Percentiles rank a stretch among this genome's conserved stretches.
phyloP scores from a whole-genome alignment of 1,284 basidiomycete genomes.

The Gomphus bonarii region DNA sequence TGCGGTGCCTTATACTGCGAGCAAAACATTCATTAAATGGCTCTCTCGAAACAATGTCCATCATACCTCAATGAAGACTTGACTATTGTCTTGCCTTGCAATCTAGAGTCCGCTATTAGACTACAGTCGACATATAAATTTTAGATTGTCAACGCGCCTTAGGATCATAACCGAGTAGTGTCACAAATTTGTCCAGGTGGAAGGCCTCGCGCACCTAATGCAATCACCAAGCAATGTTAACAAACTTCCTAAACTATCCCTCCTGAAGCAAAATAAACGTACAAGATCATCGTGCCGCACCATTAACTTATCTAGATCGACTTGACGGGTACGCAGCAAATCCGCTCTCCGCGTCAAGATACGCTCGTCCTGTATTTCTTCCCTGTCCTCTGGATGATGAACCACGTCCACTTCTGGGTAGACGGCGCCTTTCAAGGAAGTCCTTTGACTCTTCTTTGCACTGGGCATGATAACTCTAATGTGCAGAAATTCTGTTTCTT shows the following conservation, averaged over 20 bases:
- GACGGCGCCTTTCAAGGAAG: background rate
- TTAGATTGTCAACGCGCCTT: conserved; percentile 31
- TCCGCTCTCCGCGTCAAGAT: conserved; percentile 23
- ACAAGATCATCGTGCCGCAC: conserved; percentile 70
- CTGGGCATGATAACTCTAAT: background rate
- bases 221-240: background rate
- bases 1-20: conserved; percentile 51
- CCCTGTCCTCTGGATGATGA: background rate
- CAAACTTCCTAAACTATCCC: background rate
- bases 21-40: conserved; percentile 9
- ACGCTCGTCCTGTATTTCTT: conserved; percentile 14
- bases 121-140: background rate
- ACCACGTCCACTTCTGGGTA: background rate
- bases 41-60: conserved; percentile 17
- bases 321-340: conserved; percentile 47
- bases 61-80: conserved; percentile 60
- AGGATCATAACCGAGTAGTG: conserved; percentile 67
- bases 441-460: conserved; percentile 1
- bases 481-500: background rate
- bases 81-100: conserved; percentile 64
- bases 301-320: conserved; percentile 45
- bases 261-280: conserved; percentile 21
- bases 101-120: conserved; percentile 28
- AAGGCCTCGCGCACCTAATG: conserved; percentile 71
- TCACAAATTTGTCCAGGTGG: conserved; percentile 73